A percentile compares a stretch with the other conserved stretches of the same genome.
Conservation (phyloP, 495 filamentous ascomycete species). For the Aspergillus steynii region DNA sequence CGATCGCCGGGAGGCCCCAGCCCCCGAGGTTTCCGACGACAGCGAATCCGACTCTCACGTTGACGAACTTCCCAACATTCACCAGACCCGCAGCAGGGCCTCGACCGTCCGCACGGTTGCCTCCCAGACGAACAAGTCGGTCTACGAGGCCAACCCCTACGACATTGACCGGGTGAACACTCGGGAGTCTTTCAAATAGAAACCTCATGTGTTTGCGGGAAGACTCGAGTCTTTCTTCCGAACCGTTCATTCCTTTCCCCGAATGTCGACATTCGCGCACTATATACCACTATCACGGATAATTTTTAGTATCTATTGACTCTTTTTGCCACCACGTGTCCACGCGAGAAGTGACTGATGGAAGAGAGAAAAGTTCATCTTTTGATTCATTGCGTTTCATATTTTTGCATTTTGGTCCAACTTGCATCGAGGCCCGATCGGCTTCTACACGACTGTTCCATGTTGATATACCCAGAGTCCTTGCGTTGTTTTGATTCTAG, state of each 20-base stretch:
- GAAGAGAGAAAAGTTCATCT: constrained; percentile 14
- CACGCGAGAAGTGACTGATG: constrained; percentile 19
- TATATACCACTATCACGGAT: constrained; percentile 13
- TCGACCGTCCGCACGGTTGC: constrained; percentile 30
- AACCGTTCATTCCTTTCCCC: neutral
- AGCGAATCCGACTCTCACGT: constrained; percentile 24
- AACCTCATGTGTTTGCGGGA: neutral
- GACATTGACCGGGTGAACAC: constrained; percentile 49
- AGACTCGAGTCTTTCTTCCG: neutral
- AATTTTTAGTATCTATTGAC: constrained; percentile 25
- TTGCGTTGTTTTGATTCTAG: constrained; percentile 12
- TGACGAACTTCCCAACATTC: constrained; percentile 20
- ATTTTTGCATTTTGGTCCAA: neutral
- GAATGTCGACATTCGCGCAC: neutral
- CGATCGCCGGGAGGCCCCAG: constrained; percentile 46
- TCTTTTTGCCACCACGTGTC: constrained; percentile 7
- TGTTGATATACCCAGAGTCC: constrained; percentile 28
- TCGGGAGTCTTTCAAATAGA: constrained; percentile 41
- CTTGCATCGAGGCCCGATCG: neutral
- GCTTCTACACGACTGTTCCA: constrained; percentile 12
- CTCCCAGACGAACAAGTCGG: constrained; percentile 26
- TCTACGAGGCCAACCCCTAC: constrained; percentile 48
- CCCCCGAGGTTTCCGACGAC: constrained; percentile 27
- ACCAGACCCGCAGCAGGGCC: constrained; percentile 36
- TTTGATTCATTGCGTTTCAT: neutral